Percentiles rank a stretch among this genome's conserved stretches.
Evolutionary conservation across 345 rosid species (phyloP).

Genomic region (Gossypium mustelinum): DNA sequence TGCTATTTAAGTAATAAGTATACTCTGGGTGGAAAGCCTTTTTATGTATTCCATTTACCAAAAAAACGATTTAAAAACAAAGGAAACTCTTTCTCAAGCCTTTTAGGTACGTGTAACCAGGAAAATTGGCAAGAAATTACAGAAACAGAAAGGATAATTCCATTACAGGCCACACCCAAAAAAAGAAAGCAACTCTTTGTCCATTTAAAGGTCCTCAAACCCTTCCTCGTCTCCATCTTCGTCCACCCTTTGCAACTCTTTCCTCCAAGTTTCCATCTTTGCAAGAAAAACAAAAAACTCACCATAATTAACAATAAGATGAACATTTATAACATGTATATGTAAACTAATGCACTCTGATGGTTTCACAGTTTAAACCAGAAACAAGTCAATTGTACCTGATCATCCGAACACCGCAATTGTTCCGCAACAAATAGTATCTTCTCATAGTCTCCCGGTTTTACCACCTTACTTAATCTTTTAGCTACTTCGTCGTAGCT

Average conservation of each 20-base stretch:
- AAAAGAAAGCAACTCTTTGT: neutral
- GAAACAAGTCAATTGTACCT: slow-evolving; percentile 42
- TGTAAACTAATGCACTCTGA: slow-evolving; percentile 4
- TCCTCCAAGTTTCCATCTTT: slow-evolving; percentile 85
- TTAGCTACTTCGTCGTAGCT: slow-evolving; percentile 50
- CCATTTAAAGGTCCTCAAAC: slow-evolving; percentile 52
- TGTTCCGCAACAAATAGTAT: slow-evolving; percentile 19
- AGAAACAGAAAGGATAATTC: neutral
- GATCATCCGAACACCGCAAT: slow-evolving; percentile 74
- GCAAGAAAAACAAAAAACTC: neutral
- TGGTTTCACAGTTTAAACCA: neutral
- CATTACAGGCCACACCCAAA: neutral
- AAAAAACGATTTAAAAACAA: neutral
- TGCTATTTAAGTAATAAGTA: neutral
- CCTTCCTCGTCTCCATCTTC: slow-evolving; percentile 95
- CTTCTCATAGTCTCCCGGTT: slow-evolving; percentile 35
- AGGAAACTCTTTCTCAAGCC: neutral
- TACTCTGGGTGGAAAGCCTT: neutral
- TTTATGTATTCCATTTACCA: neutral
- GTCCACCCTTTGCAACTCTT: slow-evolving; percentile 62
- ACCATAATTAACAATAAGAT: neutral
- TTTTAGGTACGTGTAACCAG: neutral
- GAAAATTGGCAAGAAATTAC: neutral
- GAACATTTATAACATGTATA: neutral
- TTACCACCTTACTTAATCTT: slow-evolving; percentile 49